phyloP scores from a whole-genome alignment of 2,329 filamentous ascomycete genomes.

The Alternaria sp. region DNA sequence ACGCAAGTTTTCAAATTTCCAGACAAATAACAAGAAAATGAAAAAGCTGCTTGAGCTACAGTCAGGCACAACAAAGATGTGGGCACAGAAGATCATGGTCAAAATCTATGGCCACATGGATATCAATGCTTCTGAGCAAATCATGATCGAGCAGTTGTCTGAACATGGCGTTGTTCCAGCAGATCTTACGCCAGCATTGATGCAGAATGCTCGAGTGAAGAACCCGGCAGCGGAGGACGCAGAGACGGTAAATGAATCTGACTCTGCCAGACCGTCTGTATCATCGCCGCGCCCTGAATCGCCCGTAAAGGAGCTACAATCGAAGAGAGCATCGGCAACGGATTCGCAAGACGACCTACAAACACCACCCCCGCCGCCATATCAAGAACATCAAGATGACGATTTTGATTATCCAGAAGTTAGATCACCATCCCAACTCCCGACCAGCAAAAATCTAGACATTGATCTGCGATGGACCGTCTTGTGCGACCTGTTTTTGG shows the following conservation, averaged over 20 bases:
- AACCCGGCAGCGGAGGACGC: slow-evolving; percentile 79
- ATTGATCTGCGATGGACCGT: slow-evolving; percentile 98
- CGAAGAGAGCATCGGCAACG: slow-evolving; percentile 43
- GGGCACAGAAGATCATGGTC: slow-evolving; percentile 98
- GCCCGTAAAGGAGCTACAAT: slow-evolving; percentile 30
- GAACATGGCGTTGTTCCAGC: slow-evolving; percentile 87
- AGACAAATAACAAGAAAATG: slow-evolving; percentile 68
- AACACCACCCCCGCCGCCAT: slow-evolving; percentile 65
- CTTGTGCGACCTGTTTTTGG: slow-evolving; percentile 91
- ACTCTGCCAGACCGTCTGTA: slow-evolving; percentile 47
- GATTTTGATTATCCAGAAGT: slow-evolving; percentile 82
- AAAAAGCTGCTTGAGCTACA: slow-evolving; percentile 77
- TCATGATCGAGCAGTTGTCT: slow-evolving; percentile 98
- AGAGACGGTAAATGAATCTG: slow-evolving; percentile 23
- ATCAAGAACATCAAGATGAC: slow-evolving; percentile 70
- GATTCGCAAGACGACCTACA: slow-evolving; percentile 45
- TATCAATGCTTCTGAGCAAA: slow-evolving; percentile 86
- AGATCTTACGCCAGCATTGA: slow-evolving; percentile 85
- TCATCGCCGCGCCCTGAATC: slow-evolving; percentile 44
- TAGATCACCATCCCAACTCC: slow-evolving; percentile 82
- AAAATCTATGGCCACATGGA: slow-evolving; percentile 96
- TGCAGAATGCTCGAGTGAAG: slow-evolving; percentile 90
- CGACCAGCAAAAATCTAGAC: slow-evolving; percentile 83
- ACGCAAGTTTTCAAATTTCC: slow-evolving; percentile 70
- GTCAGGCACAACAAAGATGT: slow-evolving; percentile 87